Evolutionary conservation across 2,329 filamentous ascomycete species (phyloP).

Genomic region (Metarhizium sp.): DNA sequence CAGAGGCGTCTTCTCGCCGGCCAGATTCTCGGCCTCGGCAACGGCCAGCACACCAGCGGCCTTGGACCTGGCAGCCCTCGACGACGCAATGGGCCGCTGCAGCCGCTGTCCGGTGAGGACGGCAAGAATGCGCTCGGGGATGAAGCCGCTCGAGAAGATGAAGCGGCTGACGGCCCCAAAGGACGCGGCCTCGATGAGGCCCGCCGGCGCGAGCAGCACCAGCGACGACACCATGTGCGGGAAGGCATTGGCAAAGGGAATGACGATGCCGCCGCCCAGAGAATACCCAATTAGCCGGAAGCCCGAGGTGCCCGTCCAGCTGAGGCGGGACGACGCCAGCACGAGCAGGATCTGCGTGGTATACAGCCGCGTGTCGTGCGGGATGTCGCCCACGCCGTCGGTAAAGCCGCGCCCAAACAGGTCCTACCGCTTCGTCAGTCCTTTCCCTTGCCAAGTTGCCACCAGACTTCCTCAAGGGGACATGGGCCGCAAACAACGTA

Average conservation of each 20-base stretch:
- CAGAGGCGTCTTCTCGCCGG: slow-evolving; percentile 22
- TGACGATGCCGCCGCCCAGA: slow-evolving; percentile 69
- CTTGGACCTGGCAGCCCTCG: slow-evolving; percentile 16
- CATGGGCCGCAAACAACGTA: slow-evolving; percentile 19
- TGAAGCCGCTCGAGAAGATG: slow-evolving; percentile 43
- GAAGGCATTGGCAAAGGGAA: slow-evolving; percentile 65
- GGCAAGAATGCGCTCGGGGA: slow-evolving; percentile 43
- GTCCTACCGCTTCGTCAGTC: slow-evolving; percentile 32
- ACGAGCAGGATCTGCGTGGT: slow-evolving; percentile 62
- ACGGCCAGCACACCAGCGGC: slow-evolving; percentile 23
- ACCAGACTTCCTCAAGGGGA: slow-evolving; percentile 5
- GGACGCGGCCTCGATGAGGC: slow-evolving; percentile 53
- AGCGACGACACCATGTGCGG: slow-evolving; percentile 60
- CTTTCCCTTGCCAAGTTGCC: background rate
- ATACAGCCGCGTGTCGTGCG: slow-evolving; percentile 67
- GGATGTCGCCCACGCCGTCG: slow-evolving; percentile 54
- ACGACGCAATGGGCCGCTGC: slow-evolving; percentile 38
- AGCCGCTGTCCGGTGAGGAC: slow-evolving; percentile 38
- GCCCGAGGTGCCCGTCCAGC: slow-evolving; percentile 50
- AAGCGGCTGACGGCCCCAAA: slow-evolving; percentile 40
- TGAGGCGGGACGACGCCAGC: slow-evolving; percentile 57
- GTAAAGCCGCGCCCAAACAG: slow-evolving; percentile 62
- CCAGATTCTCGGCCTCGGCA: slow-evolving; percentile 25
- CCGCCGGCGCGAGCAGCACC: slow-evolving; percentile 69
- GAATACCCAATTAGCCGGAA: slow-evolving; percentile 72